Base-by-base conservation (phyloP, 1,284 basidiomycete species). In the Apiotrichum siamense region DNA sequence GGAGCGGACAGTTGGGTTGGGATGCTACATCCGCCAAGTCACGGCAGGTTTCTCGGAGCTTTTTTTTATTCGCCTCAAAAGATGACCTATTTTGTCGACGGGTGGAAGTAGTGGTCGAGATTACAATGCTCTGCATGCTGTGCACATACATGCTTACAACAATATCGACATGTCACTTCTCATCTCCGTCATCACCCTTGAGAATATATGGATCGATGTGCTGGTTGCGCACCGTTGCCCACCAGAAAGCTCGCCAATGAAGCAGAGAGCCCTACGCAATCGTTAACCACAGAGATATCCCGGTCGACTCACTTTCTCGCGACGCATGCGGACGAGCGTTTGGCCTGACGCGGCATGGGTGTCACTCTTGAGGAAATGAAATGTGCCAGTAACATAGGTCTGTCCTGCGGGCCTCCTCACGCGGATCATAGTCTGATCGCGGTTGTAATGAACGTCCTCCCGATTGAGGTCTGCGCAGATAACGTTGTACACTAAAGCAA, bases 191-290 rank as follows among this genome's bases (percentile, higher is more conserved):
- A n/a, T 72, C 70, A 3, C 69, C 66, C 25, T 54, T 61, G 38
- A 73, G 57, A 20, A 73, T 52, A 42, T 68, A 68, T 23, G 44
- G 63, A 46, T 65, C 66, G 17, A 73, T 56, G 41, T 59, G 54
- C 20, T 54, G 52, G 56, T 64, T 49, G 29, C 69, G 52, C 20
- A 70, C 69, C 2, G 67, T 58, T 11, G 54, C 49, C 70, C 70
- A 73, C 70, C 70, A 73, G 54, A 69, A 73, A 18, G 64, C 61
- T 44, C 63, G 65, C 70, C 70, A 73, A 47, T 73, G 70, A 36
- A 73, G 51, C 15, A 71, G 66, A 10, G 66, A 67, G 18, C 70
- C 70, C 70, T 72, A n/a, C n/a, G 45, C 6, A 12, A 3, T 18
- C 38, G 44, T 35, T 17, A 21, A n/a, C 6, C 7, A 3, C 21